Base-by-base conservation (phyloP, 768 basidiomycete species). In the Lentinula boryana region DNA sequence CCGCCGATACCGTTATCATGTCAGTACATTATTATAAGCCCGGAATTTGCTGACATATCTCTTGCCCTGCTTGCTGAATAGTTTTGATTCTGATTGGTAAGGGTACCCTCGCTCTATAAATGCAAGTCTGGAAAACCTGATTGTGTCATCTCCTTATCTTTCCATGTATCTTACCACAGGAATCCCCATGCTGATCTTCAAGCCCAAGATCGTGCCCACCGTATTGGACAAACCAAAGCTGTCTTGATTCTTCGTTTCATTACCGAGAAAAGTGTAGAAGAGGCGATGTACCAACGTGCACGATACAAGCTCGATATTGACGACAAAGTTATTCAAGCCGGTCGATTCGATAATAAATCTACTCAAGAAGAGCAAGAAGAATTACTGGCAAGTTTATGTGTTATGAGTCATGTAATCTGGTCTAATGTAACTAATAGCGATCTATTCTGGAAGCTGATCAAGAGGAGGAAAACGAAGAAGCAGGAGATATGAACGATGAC, bases 171-270 rank as follows among this genome's bases (percentile, higher is more conserved):
- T 35, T 16, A 48, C 53, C 49, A 12, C 65, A 88, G 88, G 95
- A 99, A 98, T 77, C 96, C 96, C 51, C 96, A 98, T 67, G 96
- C 97, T 55, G 96, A 99, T 87, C 77, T 98, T 63, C 97, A 99
- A 74, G 97, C 97, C 12, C 97, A 99, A 73, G 96, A 99, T 85
- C 93, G 95, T 81, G 93, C 93, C 10, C 96, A 99, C 82, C 95
- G 97, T 83, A 99, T 99, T 68, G 97, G 97, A 62, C 97, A 99
- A 71, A 99, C 97, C 62, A 96, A 95, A 74, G 91, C 95, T 49
- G 97, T 99, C 18, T 87, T 95, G 35, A 98, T 99, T 64, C 80
- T 98, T 64, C 87, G 96, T 63, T 92, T 99, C 73, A 95, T 99
- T 71, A 97, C 96, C 4, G 93, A 97, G 73, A 94, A 95, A 78